Evolutionary conservation across 371 early-diverging fungal genomes (phyloP), one percentile per base, ranked within the genome.

Genomic region (Syncephalastrum monosporum): DNA sequence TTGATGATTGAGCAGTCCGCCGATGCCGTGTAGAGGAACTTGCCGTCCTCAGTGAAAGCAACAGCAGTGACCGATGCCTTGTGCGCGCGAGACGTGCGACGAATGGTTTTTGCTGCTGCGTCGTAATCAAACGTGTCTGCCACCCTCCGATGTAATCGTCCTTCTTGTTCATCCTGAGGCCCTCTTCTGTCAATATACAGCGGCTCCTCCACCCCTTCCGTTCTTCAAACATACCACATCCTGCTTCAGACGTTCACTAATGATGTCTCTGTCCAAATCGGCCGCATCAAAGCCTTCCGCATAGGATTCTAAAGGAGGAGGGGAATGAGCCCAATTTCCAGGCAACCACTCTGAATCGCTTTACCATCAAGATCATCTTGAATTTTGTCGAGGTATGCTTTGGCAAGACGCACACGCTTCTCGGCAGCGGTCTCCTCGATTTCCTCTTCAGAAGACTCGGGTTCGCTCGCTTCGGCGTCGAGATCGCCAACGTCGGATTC

Each of bases 1-100:
- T 94, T 92, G 59, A 89, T 83, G 55, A 96, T 90, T 17, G 84
- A 80, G 25, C 90, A 92, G 69, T 95, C 97, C 74, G 96, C 96
- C 19, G 91, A 89, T 15, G 88, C 93, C 42, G 94, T 88, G 72
- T 90, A 97, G 42, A 92, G 78, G 52, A 78, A 85, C 25, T 81
- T 63, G 17, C 83, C 84, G 53, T 85, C 77, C 16, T 88, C 85
- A 24, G 89, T 67, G 8, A 93, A 66, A 17, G 87, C 91, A 4
- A 94, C 82, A 33, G 88, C 81, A 7, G 95, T 96, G 5, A 94
- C 83, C 6, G 95, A 55, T 17, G 89, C 75, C 47, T 87, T 82
- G 65, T 93, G 94, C 8, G 88, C 89, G 55, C 79, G 74, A 50
- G 75, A 72, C 13, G 72, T 66, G 21, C 67, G 68, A 45, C 70